Evolutionary conservation across 257 asterid species (phyloP).

Genomic region (Forsythia viridissima): DNA sequence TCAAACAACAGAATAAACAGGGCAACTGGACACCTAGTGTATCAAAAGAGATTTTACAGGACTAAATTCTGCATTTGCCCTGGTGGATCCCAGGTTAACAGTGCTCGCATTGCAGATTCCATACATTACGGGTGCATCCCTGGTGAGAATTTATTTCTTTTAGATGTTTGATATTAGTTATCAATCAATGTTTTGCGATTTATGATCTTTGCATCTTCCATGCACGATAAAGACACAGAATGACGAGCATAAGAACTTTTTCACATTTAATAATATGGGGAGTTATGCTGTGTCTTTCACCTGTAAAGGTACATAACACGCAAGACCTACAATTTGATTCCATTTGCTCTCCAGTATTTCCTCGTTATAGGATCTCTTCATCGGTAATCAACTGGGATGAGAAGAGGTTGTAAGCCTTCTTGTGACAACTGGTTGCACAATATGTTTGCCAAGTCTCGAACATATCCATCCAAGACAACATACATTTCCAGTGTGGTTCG

Average conservation of each 20-base stretch:
- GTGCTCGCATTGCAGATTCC: constrained; percentile 97
- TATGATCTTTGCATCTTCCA: background rate
- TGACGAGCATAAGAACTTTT: background rate
- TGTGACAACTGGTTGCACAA: background rate
- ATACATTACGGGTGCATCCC: constrained; percentile 97
- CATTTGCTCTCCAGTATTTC: constrained; percentile 10
- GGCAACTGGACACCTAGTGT: constrained; percentile 79
- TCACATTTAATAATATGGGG: background rate
- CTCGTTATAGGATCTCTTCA: constrained; percentile 16
- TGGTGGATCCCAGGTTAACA: constrained; percentile 99
- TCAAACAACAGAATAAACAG: constrained; percentile 82
- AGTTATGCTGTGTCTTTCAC: background rate
- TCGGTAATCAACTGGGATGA: background rate
- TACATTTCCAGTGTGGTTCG: background rate
- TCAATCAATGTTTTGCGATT: background rate
- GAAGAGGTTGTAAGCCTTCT: constrained; percentile 9
- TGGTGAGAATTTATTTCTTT: constrained; percentile 53
- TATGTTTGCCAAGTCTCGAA: constrained; percentile 4
- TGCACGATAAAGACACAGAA: background rate
- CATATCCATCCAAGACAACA: background rate
- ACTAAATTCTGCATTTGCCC: constrained; percentile 97
- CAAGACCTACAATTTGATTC: background rate
- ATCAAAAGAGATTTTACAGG: constrained; percentile 89
- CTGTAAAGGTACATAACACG: background rate
- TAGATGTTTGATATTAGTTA: constrained; percentile 1